Percentiles rank a stretch among this genome's conserved stretches.
Conservation (phyloP, 106 monocot genomes). For the Platanthera zijinensis region DNA sequence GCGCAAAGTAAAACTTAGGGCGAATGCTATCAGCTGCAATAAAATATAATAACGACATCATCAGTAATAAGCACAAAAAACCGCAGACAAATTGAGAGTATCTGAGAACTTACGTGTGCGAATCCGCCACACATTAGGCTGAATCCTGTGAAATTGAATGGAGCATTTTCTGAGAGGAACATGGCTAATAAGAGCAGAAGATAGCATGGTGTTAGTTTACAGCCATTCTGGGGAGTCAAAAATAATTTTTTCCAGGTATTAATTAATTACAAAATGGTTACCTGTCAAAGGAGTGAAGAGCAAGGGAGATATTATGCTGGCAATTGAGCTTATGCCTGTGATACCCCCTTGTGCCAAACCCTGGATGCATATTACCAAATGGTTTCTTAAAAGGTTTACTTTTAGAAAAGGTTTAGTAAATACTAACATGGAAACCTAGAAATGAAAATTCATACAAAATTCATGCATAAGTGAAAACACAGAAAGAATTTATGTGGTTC, state of each 20-base stretch:
- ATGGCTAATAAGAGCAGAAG: conserved; percentile 34
- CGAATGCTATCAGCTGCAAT: conserved; percentile 34
- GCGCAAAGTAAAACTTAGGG: conserved; percentile 19
- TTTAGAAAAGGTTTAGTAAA: background rate
- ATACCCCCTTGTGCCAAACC: conserved; percentile 99
- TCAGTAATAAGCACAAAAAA: background rate
- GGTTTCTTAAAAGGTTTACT: too few relatives aligned
- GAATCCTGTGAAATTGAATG: conserved; percentile 89
- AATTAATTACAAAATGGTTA: conserved; percentile 6
- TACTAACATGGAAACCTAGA: background rate
- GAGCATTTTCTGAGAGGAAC: conserved; percentile 76
- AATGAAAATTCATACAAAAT: background rate
- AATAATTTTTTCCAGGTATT: background rate
- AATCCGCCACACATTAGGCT: conserved; percentile 84
- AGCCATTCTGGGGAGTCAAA: background rate
- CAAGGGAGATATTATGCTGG: conserved; percentile 71
- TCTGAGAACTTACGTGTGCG: conserved; percentile 35
- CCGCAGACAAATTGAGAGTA: background rate
- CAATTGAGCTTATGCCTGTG: conserved; percentile 77
- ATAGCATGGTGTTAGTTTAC: background rate
- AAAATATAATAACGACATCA: background rate
- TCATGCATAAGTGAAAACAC: background rate
- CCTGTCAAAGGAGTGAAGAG: conserved; percentile 85
- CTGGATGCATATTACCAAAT: conserved; percentile 19
- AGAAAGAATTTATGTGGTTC: background rate